Evolutionary conservation across 257 asterid species (phyloP).

Genomic region (Solanum lycopersicoides): DNA sequence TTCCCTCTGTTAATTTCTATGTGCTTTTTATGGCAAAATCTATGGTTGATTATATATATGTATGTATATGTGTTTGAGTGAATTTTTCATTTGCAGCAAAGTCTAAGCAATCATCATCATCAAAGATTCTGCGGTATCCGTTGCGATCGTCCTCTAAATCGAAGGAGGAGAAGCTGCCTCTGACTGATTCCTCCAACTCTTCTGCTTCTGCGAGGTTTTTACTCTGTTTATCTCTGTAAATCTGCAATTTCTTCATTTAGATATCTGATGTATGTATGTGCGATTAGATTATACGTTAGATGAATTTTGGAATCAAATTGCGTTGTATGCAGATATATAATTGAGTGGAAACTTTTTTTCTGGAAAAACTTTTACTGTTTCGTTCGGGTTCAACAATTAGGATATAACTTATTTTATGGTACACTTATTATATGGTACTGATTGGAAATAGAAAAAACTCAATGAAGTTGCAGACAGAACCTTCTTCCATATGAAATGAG

Average conservation of each 20-base stretch:
- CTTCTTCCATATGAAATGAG: not conserved
- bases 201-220: slow-evolving; percentile 40
- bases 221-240: not conserved
- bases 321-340: not conserved
- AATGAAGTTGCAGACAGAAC: not conserved
- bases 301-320: not conserved
- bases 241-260: not conserved
- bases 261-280: not conserved
- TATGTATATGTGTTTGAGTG: not conserved
- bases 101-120: slow-evolving; percentile 37
- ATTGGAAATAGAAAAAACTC: not conserved
- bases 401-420: not conserved
- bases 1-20: not conserved
- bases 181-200: slow-evolving; percentile 42
- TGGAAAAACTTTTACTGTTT: not conserved
- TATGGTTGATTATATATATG: not conserved
- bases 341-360: not conserved
- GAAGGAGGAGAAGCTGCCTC: slow-evolving; percentile 60
- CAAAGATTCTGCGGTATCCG: slow-evolving; percentile 79
- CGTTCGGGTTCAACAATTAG: not conserved
- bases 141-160: slow-evolving; percentile 61
- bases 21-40: not conserved
- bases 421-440: not conserved
- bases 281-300: not conserved
- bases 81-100: not conserved